Conservation (phyloP, 148 eudicot genomes). For the Cornus controversa region DNA sequence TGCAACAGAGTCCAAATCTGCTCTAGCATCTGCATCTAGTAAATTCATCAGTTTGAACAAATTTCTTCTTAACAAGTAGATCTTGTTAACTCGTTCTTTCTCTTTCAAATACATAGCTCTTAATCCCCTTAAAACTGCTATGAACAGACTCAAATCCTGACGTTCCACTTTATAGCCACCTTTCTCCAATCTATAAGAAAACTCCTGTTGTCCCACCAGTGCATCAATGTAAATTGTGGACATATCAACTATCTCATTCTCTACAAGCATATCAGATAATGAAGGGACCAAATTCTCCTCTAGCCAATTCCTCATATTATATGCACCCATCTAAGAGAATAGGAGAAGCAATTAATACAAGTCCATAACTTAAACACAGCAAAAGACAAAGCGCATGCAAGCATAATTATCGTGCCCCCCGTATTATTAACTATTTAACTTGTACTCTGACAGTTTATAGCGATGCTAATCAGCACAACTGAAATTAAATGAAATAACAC, state of each 20-base stretch:
- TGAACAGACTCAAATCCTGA: not conserved
- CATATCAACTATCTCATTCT: not conserved
- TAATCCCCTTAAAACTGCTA: not conserved
- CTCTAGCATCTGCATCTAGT: not conserved
- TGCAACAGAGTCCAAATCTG: not conserved
- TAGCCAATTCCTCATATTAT: not conserved
- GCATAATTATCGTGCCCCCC: no score
- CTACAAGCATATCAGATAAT: not conserved
- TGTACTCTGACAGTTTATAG: no score
- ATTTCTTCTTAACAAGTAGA: not conserved
- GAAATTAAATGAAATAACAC: no score
- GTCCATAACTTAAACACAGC: no score
- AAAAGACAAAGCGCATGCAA: no score
- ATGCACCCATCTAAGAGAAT: not conserved
- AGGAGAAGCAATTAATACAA: no score
- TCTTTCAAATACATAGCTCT: not conserved
- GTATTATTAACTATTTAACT: no score
- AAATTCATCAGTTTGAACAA: not conserved
- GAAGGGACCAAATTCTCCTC: not conserved
- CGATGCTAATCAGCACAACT: no score
- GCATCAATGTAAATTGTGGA: not conserved
- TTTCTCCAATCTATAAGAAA: conserved; percentile 7
- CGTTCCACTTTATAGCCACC: not conserved
- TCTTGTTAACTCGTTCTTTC: not conserved
- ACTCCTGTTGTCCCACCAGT: not conserved